Base-by-base conservation (phyloP, 805 yeast species). In the Kluyveromyces aestuarii region DNA sequence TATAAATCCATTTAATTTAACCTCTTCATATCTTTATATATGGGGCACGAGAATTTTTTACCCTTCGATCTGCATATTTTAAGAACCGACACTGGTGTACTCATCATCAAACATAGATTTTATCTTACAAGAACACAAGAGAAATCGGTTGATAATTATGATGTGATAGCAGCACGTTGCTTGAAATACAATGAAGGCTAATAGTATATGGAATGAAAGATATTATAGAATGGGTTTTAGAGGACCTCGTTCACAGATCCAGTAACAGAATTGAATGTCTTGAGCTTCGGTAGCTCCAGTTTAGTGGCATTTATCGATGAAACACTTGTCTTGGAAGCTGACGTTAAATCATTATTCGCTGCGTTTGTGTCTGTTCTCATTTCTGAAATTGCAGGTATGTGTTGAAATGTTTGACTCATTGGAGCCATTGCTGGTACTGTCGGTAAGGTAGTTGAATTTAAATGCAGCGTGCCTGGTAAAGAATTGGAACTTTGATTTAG, bases 211-310 rank as follows among this genome's bases (percentile, higher is more conserved):
- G 25, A 21, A 21, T 21, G 6, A 6, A 21, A 21, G 25, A 21
- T 21, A 21, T 3, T 21, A 21, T 21, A 21, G 25, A 21, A 21
- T 21, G 25, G 25, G 25, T 21, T n/a, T 37, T 48, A 44, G 40
- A 47, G 47, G 21, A 50, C 48, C 48, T 58, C 57, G 39, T 50
- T 58, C 9, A 54, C 50, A 17, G 59, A 50, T 8, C 58, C 63
- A 40, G 57, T 60, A 11, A 57, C 47, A 11, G 66, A 58, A 38
- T 56, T 60, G 38, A 62, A 60, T 45, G 61, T 59, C 49, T 57
- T 59, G 56, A 62, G 53, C 44, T 52, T 60, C 16, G 67, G 66
- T 44, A 61, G 45, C 6, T n/a, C 18, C 13, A 27, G 18, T 27
- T 43, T 38, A 7, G 14, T 37, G 17, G 8, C 10, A 10, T 18